phyloP scores from a whole-genome alignment of 805 yeast genomes.

The Kuraishia ogatae region DNA sequence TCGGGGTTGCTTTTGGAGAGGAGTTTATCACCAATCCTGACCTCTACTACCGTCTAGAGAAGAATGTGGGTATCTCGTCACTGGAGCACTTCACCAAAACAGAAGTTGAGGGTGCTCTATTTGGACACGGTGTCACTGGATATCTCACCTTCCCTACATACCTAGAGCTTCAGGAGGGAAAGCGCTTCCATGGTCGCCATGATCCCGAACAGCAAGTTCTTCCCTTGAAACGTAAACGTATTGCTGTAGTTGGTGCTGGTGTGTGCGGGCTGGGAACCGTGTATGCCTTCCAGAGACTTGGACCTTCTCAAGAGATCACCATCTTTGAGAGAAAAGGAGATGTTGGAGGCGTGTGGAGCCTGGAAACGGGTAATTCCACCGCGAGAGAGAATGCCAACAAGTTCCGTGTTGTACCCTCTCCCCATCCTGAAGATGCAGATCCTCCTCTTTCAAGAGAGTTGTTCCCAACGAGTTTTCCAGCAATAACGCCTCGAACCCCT shows the following conservation, averaged over 20 bases:
- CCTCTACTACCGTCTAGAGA: not conserved
- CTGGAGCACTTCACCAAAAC: not conserved
- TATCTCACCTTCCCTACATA: not conserved
- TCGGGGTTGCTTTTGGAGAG: not conserved
- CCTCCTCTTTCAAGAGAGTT: not conserved
- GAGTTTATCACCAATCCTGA: not conserved
- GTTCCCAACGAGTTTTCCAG: not conserved
- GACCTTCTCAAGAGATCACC: conserved; percentile 21
- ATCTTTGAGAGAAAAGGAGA: conserved; percentile 30
- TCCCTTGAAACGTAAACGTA: not conserved
- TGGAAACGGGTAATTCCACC: not conserved
- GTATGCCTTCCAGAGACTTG: conserved; percentile 28
- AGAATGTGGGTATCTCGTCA: not conserved
- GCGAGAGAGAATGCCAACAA: not conserved
- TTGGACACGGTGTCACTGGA: not conserved
- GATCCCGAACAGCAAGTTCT: not conserved
- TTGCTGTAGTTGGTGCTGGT: conserved; percentile 43
- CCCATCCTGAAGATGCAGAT: not conserved
- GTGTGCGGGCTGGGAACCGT: conserved; percentile 37
- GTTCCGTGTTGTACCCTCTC: not conserved
- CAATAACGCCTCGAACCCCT: not conserved
- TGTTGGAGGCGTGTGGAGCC: conserved; percentile 35
- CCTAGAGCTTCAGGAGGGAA: not conserved
- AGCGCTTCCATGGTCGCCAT: not conserved
- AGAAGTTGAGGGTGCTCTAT: not conserved